Conservation (phyloP, 768 basidiomycete species). For the Trametopsis cervina region DNA sequence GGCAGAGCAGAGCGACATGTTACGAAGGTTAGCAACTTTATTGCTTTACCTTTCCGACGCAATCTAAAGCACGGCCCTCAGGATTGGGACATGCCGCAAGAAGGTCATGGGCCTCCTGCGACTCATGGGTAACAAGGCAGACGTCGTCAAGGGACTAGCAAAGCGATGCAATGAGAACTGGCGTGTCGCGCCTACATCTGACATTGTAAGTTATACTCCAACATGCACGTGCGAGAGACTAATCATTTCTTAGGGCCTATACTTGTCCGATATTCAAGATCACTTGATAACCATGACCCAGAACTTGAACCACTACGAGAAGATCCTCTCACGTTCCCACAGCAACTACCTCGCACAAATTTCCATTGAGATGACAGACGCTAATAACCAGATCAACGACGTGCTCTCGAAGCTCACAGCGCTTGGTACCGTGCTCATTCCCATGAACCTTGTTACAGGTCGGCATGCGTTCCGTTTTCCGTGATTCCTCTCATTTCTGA, state of each 20-base stretch:
- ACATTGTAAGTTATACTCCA: conserved; percentile 60
- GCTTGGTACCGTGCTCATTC: conserved; percentile 94
- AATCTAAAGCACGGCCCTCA: conserved; percentile 13
- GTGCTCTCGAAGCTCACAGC: conserved; percentile 96
- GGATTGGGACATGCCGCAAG: conserved; percentile 97
- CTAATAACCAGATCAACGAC: conserved; percentile 99
- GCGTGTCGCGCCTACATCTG: conserved; percentile 95
- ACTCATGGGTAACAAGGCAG: conserved; percentile 99
- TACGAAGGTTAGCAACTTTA: conserved; percentile 46
- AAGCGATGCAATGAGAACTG: conserved; percentile 99
- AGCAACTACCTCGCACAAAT: conserved; percentile 99
- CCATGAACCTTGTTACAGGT: conserved; percentile 96
- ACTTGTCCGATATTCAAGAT: conserved; percentile 95
- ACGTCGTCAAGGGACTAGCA: conserved; percentile 97
- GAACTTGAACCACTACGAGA: conserved; percentile 99
- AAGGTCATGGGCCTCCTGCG: conserved; percentile 98
- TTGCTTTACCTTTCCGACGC: background rate
- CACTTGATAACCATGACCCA: conserved; percentile 99
- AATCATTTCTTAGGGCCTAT: conserved; percentile 59
- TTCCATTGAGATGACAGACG: conserved; percentile 99
- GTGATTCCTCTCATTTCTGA: background rate
- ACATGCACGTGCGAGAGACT: background rate
- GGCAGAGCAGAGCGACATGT: conserved; percentile 96
- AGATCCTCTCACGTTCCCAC: conserved; percentile 96
- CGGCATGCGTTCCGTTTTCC: conserved; percentile 13